These are phyloP conservation scores for Penicillium thymicola DNA, from an alignment of 2,329 filamentous ascomycete genomes.

Conservation along the genomic window DNA sequence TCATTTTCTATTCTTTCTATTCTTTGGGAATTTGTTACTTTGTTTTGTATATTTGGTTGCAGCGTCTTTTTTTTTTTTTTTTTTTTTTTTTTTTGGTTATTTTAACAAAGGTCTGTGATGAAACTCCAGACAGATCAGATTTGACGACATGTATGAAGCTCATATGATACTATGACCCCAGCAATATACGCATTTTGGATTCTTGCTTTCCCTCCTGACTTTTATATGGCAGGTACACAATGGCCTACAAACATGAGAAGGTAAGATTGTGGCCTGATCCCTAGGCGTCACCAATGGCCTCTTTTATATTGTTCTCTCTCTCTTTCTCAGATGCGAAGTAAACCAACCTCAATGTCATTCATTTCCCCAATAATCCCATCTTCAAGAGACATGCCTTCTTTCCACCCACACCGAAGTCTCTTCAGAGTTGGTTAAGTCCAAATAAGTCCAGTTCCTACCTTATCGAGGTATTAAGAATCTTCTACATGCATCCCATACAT, in stretches of 20 bases:
- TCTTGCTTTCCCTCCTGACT: neutral
- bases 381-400: too few relatives aligned
- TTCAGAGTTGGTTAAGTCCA: neutral
- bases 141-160: constrained; percentile 7
- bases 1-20: neutral
- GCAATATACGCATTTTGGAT: neutral
- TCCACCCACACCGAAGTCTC: neutral
- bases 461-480: neutral
- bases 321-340: too few relatives aligned
- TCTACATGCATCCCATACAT: neutral
- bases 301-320: neutral
- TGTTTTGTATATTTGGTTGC: constrained; percentile 3
- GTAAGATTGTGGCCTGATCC: neutral
- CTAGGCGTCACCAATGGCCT: neutral
- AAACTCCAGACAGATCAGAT: neutral
- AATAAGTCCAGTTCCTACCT: neutral
- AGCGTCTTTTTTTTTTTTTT: neutral
- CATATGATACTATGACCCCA: constrained; percentile 8
- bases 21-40: neutral
- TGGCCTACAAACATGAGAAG: neutral
- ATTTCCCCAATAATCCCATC: neutral
- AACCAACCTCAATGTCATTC: neutral
- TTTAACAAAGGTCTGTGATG: neutral
- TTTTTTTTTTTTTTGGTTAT: neutral
- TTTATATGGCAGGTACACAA: neutral